Evolutionary conservation across 257 asterid species (phyloP), one percentile per base, ranked within the genome.

Genomic region (Echium plantagineum): DNA sequence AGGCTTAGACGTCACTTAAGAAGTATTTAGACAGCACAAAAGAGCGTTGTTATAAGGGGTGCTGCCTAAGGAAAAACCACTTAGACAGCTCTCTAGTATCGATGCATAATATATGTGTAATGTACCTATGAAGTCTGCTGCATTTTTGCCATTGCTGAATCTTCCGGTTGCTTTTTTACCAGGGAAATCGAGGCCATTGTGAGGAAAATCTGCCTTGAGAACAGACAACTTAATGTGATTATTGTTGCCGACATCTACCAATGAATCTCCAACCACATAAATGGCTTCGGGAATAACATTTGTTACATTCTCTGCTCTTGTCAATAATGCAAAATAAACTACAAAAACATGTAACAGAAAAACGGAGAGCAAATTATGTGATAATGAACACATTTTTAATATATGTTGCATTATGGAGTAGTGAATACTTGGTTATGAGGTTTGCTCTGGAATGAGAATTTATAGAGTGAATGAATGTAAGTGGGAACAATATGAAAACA

Each of bases 191-290:
- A 81, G 51, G 1, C 96, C 96, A 55, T 90, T 84, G 68, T 78
- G 55, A 0, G 94, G 94, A 48, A 76, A 73, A 71, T 90, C 64
- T 0, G 95, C 97, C 68, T 69, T 83, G 17, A 83, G 53, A 18
- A 81, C 0, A 0, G 97, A 72, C 26, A 69, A 78, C 5, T 70
- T 17, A 38, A 86, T 63, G 66, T 86, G 31, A 51, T 86, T 75
- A 53, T 86, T 90, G 72, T 86, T 90, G 13, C 95, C 97, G 5
- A 84, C 97, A 30, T 90, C 97, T 20, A 76, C 84, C 0, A 86
- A 66, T 12, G 97, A 90, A 62, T 90, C 97, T 0, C 97, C 97
- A 51, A 90, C 74, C 31, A 90, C 83, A 9, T 86, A 90, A 15
- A 66, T 31, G 20, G 88, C 94, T 42, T 42, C 49, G 1, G 86